Conservation (phyloP, 1,139 yeast species). For the Blastobotrys apis region DNA sequence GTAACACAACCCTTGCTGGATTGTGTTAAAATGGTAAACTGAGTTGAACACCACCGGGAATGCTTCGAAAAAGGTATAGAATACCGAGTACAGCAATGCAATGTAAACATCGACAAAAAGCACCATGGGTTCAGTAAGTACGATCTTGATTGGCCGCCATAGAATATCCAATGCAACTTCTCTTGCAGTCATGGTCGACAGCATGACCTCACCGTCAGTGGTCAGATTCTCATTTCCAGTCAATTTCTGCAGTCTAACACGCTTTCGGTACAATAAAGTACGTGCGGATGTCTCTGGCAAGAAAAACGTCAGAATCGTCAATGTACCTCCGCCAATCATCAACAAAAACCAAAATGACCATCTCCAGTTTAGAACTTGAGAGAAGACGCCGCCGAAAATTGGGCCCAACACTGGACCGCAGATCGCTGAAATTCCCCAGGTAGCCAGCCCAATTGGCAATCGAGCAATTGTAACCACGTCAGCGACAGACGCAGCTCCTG, state of each 20-base stretch:
- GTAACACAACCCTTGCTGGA: constrained; percentile 48
- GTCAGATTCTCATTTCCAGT: constrained; percentile 30
- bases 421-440: constrained; percentile 52
- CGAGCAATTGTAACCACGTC: too few species aligned
- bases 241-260: constrained; percentile 42
- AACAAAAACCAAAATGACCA: constrained; percentile 46
- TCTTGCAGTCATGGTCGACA: constrained; percentile 7
- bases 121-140: constrained; percentile 18
- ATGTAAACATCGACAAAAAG: constrained; percentile 40
- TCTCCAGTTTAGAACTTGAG: constrained; percentile 27
- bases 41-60: constrained; percentile 51
- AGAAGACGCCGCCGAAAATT: constrained; percentile 55
- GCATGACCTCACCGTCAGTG: constrained; percentile 8
- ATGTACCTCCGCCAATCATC: constrained; percentile 39
- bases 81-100: constrained; percentile 49
- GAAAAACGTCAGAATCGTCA: constrained; percentile 36
- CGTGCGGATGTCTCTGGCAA: constrained; percentile 51
- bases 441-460: constrained; percentile 43
- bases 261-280: constrained; percentile 46
- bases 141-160: constrained; percentile 14
- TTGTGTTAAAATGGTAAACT: constrained; percentile 44
- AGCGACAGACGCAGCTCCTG: constrained; percentile 78
- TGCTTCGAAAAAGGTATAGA: constrained; percentile 57
- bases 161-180: constrained; percentile 14
- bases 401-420: constrained; percentile 67